A percentile compares a stretch with the other conserved stretches of the same genome.
phyloP scores from a whole-genome alignment of 768 basidiomycete species.

The Boletus speciosus region DNA sequence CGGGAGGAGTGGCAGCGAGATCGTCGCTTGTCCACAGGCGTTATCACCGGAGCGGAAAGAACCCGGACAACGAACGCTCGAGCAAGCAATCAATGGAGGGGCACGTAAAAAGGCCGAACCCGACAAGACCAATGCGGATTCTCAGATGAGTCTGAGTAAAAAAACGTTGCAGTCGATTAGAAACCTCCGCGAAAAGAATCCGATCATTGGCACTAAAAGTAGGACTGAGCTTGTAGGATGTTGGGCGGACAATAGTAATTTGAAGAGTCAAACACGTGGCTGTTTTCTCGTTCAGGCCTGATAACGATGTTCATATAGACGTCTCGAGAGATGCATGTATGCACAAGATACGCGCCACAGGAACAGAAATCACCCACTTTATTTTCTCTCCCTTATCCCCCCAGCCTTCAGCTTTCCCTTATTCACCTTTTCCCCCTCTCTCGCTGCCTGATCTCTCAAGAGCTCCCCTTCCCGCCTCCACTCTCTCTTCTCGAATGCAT shows the following conservation, averaged over 20 bases:
- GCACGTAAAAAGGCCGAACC: slow-evolving; percentile 1
- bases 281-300: not conserved
- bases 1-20: not conserved
- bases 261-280: not conserved
- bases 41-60: not conserved
- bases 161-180: not conserved
- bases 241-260: not conserved
- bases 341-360: not conserved
- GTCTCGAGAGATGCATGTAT: not conserved
- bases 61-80: slow-evolving; percentile 7
- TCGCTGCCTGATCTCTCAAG: slow-evolving; percentile 23
- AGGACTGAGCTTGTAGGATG: not conserved
- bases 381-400: slow-evolving; percentile 30
- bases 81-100: not conserved
- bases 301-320: not conserved
- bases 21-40: slow-evolving; percentile 6
- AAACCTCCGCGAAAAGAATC: not conserved
- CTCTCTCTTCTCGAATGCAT: slow-evolving; percentile 71
- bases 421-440: slow-evolving; percentile 7
- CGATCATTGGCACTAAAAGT: not conserved
- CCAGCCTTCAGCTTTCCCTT: slow-evolving; percentile 3
- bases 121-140: slow-evolving; percentile 3
- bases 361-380: slow-evolving; percentile 6
- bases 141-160: slow-evolving; percentile 9
- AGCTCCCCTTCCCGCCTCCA: slow-evolving; percentile 75